Evolutionary conservation across 768 basidiomycete species (phyloP).

Genomic region (Phlebiopsis flavidoalba): DNA sequence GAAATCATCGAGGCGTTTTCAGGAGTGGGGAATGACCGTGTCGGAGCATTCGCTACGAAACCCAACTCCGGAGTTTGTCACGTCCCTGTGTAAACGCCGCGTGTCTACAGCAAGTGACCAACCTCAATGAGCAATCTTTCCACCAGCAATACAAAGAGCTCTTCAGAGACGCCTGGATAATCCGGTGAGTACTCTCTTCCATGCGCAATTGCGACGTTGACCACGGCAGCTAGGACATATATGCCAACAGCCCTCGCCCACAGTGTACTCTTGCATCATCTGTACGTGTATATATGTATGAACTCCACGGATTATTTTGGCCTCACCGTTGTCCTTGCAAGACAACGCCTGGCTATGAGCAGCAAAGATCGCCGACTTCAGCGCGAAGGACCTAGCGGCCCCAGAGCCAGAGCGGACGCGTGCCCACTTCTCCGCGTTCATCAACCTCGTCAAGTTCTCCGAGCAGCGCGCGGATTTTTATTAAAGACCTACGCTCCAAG

Average conservation of each 20-base stretch:
- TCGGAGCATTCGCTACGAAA: slow-evolving; percentile 62
- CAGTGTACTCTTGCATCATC: slow-evolving; percentile 64
- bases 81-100: slow-evolving; percentile 62
- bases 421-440: slow-evolving; percentile 76
- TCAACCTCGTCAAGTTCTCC: slow-evolving; percentile 91
- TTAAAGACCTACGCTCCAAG: slow-evolving; percentile 50
- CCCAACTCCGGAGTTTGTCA: slow-evolving; percentile 68
- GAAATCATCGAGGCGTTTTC: slow-evolving; percentile 64
- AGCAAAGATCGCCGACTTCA: slow-evolving; percentile 74
- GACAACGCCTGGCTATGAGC: slow-evolving; percentile 67
- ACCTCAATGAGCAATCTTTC: slow-evolving; percentile 53
- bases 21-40: slow-evolving; percentile 64
- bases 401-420: slow-evolving; percentile 76
- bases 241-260: slow-evolving; percentile 50
- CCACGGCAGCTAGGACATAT: slow-evolving; percentile 51
- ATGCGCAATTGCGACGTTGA: neutral
- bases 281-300: slow-evolving; percentile 39
- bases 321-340: slow-evolving; percentile 20
- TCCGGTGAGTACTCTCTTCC: slow-evolving; percentile 36
- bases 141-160: slow-evolving; percentile 51
- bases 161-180: slow-evolving; percentile 46
- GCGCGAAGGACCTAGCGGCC: slow-evolving; percentile 61
- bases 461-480: slow-evolving; percentile 67
- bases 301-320: too few species aligned
- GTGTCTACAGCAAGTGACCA: slow-evolving; percentile 69